Conservation (phyloP, 129 eudicot species). For the Ambrosia artemisiifolia region DNA sequence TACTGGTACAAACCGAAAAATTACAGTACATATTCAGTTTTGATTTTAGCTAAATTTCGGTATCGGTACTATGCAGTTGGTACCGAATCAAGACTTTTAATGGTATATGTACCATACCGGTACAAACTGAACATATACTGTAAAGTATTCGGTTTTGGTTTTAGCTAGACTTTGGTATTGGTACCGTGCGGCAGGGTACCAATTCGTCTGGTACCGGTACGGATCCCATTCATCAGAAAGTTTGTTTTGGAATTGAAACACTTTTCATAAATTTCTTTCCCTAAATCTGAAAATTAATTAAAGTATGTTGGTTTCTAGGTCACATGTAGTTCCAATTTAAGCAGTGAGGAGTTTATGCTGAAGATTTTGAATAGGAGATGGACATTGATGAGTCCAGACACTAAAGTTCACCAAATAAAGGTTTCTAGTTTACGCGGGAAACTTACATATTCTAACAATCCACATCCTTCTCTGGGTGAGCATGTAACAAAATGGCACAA, state of each 20-base stretch:
- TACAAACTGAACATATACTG: no score
- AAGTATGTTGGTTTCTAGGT: slow-evolving; percentile 34
- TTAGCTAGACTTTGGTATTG: no score
- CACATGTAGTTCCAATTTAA: slow-evolving; percentile 22
- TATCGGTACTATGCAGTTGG: no score
- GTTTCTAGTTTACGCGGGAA: slow-evolving; percentile 34
- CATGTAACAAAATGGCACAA: slow-evolving; percentile 27
- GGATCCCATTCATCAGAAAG: not conserved
- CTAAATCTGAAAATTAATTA: not conserved
- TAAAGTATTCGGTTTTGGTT: no score
- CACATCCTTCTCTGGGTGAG: slow-evolving; percentile 61
- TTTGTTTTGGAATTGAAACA: not conserved
- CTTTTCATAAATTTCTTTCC: not conserved
- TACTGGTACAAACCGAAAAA: no score
- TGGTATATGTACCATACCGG: no score
- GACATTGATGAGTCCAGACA: slow-evolving; percentile 64
- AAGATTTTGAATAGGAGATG: slow-evolving; percentile 67
- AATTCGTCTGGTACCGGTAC: no score
- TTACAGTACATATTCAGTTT: no score
- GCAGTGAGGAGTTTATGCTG: slow-evolving; percentile 36
- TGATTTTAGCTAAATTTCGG: no score
- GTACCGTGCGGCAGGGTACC: no score
- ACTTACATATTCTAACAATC: slow-evolving; percentile 42
- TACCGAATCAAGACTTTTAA: no score
- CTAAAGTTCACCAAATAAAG: slow-evolving; percentile 65